These are phyloP conservation scores for Starmerella roubikii DNA, from an alignment of 805 yeast genomes.

Conservation along the genomic window DNA sequence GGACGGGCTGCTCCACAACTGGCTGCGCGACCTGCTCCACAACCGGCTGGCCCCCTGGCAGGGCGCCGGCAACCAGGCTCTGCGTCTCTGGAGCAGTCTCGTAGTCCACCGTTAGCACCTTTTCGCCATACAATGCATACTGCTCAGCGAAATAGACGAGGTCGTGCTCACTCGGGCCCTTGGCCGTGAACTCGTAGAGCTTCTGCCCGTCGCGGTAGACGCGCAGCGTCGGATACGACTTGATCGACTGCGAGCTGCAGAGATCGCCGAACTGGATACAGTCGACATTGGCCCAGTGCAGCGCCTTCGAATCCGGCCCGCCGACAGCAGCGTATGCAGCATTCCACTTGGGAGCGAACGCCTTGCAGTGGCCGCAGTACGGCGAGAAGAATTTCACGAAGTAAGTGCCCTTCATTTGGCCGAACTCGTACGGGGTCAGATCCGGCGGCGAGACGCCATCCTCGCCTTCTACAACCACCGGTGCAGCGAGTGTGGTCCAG, in stretches of 20 bases:
- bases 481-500: constrained; percentile 2
- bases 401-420: constrained; percentile 37
- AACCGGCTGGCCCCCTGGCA: neutral
- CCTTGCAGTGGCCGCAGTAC: constrained; percentile 68
- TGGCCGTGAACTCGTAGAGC: constrained; percentile 18
- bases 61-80: constrained; percentile 1
- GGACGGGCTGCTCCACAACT: neutral
- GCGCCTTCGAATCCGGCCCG: constrained; percentile 26
- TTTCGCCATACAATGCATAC: constrained; percentile 8
- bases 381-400: constrained; percentile 87
- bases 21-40: neutral
- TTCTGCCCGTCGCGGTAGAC: constrained; percentile 36
- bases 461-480: constrained; percentile 3
- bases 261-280: constrained; percentile 80
- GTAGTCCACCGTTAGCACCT: constrained; percentile 8
- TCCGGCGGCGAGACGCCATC: constrained; percentile 7
- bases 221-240: constrained; percentile 55
- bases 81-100: constrained; percentile 8
- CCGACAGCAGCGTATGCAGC: constrained; percentile 39
- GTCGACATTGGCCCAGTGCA: constrained; percentile 58
- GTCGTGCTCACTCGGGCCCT: constrained; percentile 11
- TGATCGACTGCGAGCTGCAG: constrained; percentile 53
- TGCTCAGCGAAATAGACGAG: constrained; percentile 12
- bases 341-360: constrained; percentile 73
- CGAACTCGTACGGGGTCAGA: constrained; percentile 15